Base-by-base conservation (phyloP, 2,329 filamentous ascomycete genomes). In the Balansia obtecta region DNA sequence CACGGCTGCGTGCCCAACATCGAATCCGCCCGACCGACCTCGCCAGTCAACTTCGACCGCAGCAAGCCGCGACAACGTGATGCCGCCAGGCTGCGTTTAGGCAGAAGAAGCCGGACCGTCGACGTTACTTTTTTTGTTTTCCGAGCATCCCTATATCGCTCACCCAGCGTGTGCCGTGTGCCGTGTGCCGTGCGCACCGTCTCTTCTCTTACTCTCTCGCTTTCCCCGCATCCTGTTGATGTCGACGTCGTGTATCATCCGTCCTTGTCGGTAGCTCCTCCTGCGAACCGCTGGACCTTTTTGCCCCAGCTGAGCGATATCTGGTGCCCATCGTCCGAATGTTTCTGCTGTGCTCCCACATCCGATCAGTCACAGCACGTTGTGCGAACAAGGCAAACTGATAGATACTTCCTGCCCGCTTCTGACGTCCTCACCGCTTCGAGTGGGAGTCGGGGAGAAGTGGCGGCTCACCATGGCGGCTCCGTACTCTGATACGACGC, bases 401-500 rank as follows among this genome's bases (percentile, higher is more conserved):
- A 30, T 38, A 32, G 27, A 30, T 38, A 32, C 32, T 37, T 15
- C n/a, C 20, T n/a, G 22, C 18, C 34, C 40, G 13, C 41, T 11
- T 22, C 5, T 38, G 39, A 44, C 18, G 15, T 38, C 15, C 40
- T 48, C 22, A 46, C 37, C 42, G 43, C 47, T 45, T 44, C 51
- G 51, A 12, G 55, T 48, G 20, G 2, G 20, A 22, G 52, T 46
- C n/a, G 43, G 52, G 37, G 42, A 33, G 38, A 27, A 27, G 32
- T 20, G 42, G 45, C 42, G 18, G 38, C 42, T 45, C 34, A 43
- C 39, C 53, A 60, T 60, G 58, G 51, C 58, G 50, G 50, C 59
- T 34, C 52, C 57, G 40, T 55, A 51, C 49, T 51, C 58, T 52
- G 55, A 61, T 45, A 50, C 56, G 49, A 53, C 54, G 46, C 57